These are phyloP conservation scores for Hypericum perforatum DNA, from an alignment of 345 rosid genomes.

Conservation along the genomic window DNA sequence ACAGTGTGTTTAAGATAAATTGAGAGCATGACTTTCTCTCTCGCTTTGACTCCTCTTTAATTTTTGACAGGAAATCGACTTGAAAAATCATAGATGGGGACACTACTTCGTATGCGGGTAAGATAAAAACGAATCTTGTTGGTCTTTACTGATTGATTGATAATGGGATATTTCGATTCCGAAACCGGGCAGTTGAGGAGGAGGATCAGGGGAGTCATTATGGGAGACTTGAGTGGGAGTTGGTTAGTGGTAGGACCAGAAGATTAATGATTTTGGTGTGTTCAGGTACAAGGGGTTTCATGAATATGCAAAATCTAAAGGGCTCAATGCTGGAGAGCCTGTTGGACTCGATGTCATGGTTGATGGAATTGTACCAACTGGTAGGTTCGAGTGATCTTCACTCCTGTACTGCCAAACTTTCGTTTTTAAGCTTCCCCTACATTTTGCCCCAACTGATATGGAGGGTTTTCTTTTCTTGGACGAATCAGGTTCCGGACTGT, in stretches of 20 bases:
- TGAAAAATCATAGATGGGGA: constrained; percentile 90
- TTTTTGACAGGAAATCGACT: constrained; percentile 59
- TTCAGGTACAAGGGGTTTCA: constrained; percentile 76
- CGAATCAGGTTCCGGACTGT: constrained; percentile 72
- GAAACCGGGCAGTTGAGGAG: no score
- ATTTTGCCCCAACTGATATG: neutral
- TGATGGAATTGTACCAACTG: constrained; percentile 95
- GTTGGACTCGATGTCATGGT: constrained; percentile 84
- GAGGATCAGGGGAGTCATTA: no score
- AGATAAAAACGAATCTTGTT: constrained; percentile 13
- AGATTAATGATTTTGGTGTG: constrained; percentile 1
- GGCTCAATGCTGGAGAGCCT: constrained; percentile 49
- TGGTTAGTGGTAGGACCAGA: no score
- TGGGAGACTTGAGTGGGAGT: no score
- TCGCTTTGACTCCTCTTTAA: neutral
- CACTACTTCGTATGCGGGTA: constrained; percentile 93
- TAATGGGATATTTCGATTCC: no score
- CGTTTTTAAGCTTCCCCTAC: neutral
- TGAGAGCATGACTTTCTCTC: neutral
- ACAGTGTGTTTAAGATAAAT: neutral
- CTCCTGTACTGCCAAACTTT: constrained; percentile 1
- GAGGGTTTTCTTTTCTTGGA: constrained; percentile 1
- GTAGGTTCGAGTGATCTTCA: constrained; percentile 20
- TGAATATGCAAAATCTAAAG: constrained; percentile 68
- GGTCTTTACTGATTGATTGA: no score